Evolutionary conservation across 2,329 filamentous ascomycete species (phyloP).

Genomic region (Exophiala bonariae): DNA sequence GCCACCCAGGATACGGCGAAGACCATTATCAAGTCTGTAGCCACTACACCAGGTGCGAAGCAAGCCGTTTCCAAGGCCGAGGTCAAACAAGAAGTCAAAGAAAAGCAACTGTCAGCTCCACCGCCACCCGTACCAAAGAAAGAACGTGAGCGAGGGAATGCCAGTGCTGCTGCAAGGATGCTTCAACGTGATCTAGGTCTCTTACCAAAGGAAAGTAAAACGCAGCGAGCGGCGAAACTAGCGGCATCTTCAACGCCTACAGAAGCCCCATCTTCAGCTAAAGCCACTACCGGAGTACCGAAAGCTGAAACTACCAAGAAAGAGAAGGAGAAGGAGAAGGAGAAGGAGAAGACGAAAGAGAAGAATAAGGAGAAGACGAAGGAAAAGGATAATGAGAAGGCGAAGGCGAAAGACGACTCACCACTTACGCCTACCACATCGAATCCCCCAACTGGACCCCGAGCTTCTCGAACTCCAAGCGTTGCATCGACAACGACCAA

Average conservation of each 20-base stretch:
- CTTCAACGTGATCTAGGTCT: constrained; percentile 64
- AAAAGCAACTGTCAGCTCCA: constrained; percentile 29
- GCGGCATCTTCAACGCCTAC: constrained; percentile 13
- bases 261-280: constrained; percentile 26
- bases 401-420: constrained; percentile 35
- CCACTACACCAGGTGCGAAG: constrained; percentile 35
- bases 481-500: constrained; percentile 12
- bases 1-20: constrained; percentile 63
- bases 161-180: constrained; percentile 57
- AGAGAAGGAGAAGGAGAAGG: constrained; percentile 33
- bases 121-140: constrained; percentile 39
- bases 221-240: constrained; percentile 14
- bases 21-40: constrained; percentile 52
- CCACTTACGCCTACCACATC: constrained; percentile 16
- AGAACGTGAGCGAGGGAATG: constrained; percentile 55
- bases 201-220: constrained; percentile 25
- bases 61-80: constrained; percentile 36
- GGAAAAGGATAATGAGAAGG: constrained; percentile 26
- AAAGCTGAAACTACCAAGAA: constrained; percentile 31
- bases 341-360: constrained; percentile 29
- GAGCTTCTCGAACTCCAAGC: constrained; percentile 19
- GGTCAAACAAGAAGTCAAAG: constrained; percentile 31
- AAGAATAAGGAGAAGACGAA: background rate
- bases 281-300: constrained; percentile 20
- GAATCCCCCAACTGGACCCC: constrained; percentile 25